Base-by-base conservation (phyloP, 345 rosid genomes). In the Salix viminalis region DNA sequence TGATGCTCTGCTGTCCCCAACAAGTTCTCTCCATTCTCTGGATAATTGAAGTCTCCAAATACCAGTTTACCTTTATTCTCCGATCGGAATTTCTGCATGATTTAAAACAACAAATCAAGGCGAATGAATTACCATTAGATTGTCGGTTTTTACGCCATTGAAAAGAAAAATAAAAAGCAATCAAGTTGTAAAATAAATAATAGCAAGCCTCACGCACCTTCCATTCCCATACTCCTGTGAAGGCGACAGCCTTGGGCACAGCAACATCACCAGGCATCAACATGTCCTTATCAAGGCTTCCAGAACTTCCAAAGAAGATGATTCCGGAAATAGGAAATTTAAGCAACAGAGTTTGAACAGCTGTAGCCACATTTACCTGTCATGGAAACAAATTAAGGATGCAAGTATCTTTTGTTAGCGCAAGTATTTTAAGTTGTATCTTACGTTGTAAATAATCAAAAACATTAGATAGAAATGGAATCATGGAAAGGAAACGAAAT, bases 261-360 rank as follows among this genome's bases (percentile, higher is more conserved):
- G 5, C 14, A 56, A 73, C 67, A 73, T 73, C 67, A 37, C 76
- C 75, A 6, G n/a, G 36, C 0, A 12, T 2, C 30, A 72, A 60
- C 0, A 65, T 19, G 4, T 44, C 12, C 12, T 72, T 28, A 36
- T 72, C 41, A 52, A 72, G 67, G 0, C 34, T 18, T 37, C 79
- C 79, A 28, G 74, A 68, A 7, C 60, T 77, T 36, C 79, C 79
- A 50, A 30, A 77, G 26, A 70, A 60, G 54, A 70, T 23, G 9
- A 77, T 41, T 32, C 62, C 62, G 14, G n/a, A 2, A 1, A 46
- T 16, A 13, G 1, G 0, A 65, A 70, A 77, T 30, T 19, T 19
- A 34, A 44, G 65, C 1, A 42, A 4, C 8, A 77, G 26, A 11
- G 30, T 30, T 26, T 77, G 70, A 24, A 61, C 56, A 10, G 46